phyloP scores from a whole-genome alignment of 2,329 filamentous ascomycete genomes.

The Botrytis cinerea region DNA sequence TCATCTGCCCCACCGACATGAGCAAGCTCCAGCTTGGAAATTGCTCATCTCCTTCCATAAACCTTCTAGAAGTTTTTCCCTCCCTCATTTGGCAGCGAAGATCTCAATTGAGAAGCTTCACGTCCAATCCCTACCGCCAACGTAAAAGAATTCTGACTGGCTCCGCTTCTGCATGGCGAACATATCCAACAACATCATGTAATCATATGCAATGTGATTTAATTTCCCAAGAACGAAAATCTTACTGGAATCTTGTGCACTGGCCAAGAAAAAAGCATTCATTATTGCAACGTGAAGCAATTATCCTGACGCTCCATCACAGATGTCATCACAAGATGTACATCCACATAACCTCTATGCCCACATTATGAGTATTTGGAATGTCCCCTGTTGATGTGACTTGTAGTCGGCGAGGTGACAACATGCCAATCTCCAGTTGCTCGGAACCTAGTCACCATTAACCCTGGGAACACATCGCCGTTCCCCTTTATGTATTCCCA shows the following conservation, averaged over 20 bases:
- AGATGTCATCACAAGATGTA: neutral
- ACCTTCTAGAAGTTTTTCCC: conserved; percentile 6
- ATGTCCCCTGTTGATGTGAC: neutral
- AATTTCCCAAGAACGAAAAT: conserved; percentile 2
- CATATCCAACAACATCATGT: neutral
- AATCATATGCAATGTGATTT: neutral
- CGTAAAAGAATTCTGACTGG: neutral
- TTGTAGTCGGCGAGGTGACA: conserved; percentile 14
- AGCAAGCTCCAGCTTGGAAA: conserved; percentile 9
- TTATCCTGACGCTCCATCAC: conserved; percentile 1
- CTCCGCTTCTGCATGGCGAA: neutral
- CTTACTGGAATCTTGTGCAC: neutral
- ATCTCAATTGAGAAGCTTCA: neutral
- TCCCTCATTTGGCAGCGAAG: neutral
- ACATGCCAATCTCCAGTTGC: conserved; percentile 15
- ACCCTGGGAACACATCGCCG: neutral
- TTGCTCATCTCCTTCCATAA: conserved; percentile 21
- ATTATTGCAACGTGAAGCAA: neutral
- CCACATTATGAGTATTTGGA: neutral
- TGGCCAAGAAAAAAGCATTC: neutral
- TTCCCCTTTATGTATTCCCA: conserved; percentile 6
- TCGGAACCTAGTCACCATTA: neutral
- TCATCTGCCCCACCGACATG: neutral
- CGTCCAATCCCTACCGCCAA: neutral
- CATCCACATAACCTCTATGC: neutral